Percentiles rank a stretch among this genome's conserved stretches.
phyloP scores from a whole-genome alignment of 129 eudicot species.

The Lonicera japonica region DNA sequence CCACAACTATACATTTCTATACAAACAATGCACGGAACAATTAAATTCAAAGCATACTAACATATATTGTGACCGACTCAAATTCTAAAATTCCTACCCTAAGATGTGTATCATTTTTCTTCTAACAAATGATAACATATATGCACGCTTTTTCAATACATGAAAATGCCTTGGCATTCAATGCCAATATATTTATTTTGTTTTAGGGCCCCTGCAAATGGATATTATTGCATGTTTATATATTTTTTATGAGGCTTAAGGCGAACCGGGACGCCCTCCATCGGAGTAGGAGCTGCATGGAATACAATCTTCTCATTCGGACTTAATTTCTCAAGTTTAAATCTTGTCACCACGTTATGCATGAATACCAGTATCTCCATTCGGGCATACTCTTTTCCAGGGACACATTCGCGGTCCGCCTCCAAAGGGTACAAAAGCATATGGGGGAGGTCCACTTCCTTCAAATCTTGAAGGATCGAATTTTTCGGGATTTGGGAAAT shows the following conservation, averaged over 20 bases:
- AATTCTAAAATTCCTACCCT: too few species aligned
- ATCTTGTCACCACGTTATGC: conserved; percentile 1
- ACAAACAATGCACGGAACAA: too few species aligned
- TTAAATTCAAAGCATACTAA: too few species aligned
- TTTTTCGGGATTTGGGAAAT: background rate
- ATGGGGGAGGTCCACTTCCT: background rate
- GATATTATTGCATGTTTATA: too few species aligned
- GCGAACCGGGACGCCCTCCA: background rate
- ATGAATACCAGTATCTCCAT: conserved; percentile 3
- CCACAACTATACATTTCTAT: too few species aligned
- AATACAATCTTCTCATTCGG: conserved; percentile 3
- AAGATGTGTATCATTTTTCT: too few species aligned
- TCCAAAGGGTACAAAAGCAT: background rate
- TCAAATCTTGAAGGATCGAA: conserved; percentile 5
- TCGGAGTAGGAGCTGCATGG: background rate
- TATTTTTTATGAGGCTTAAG: background rate
- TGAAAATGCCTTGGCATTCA: too few species aligned
- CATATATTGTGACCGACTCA: too few species aligned
- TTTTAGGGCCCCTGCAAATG: too few species aligned
- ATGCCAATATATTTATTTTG: too few species aligned
- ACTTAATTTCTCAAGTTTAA: background rate
- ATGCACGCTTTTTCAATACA: too few species aligned
- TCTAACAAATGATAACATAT: too few species aligned
- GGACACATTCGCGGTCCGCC: conserved; percentile 2
- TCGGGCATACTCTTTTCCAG: conserved; percentile 6